These are phyloP conservation scores for Rhizophagus sp. DNA, from an alignment of 192 early-diverging fungal species.

Conservation along the genomic window DNA sequence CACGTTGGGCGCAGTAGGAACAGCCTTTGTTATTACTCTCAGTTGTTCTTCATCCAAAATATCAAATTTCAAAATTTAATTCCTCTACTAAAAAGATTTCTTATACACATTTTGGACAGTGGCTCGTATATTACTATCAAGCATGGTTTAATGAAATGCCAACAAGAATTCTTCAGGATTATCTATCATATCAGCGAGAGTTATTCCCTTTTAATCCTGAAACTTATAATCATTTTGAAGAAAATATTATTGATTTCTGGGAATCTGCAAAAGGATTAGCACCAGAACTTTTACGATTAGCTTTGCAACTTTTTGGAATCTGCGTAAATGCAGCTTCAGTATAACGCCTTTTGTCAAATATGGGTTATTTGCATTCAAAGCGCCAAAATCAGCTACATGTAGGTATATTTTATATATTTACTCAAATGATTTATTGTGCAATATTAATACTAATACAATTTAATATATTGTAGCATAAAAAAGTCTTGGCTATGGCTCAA, in stretches of 20 bases:
- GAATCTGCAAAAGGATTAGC: neutral
- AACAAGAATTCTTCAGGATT: neutral
- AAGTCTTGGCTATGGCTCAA: conserved; percentile 17
- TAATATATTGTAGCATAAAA: neutral
- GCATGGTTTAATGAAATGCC: neutral
- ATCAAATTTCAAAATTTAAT: neutral
- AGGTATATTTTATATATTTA: neutral
- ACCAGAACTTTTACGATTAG: neutral
- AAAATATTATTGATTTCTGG: conserved; percentile 1
- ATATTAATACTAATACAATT: no score
- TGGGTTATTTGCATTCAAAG: conserved; percentile 8
- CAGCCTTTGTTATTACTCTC: no score
- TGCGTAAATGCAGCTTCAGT: no score
- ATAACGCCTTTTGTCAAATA: neutral
- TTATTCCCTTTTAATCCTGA: neutral
- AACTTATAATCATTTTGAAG: neutral
- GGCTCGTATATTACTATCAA: neutral
- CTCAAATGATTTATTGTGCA: no score
- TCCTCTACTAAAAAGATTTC: neutral
- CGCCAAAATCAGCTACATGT: neutral
- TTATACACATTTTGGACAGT: neutral
- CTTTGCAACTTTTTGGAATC: neutral
- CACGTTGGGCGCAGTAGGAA: no score
- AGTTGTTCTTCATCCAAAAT: neutral
- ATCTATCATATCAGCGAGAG: neutral